These are phyloP conservation scores for Botrytis tulipae DNA, from an alignment of 2,329 filamentous ascomycete genomes.

Conservation along the genomic window DNA sequence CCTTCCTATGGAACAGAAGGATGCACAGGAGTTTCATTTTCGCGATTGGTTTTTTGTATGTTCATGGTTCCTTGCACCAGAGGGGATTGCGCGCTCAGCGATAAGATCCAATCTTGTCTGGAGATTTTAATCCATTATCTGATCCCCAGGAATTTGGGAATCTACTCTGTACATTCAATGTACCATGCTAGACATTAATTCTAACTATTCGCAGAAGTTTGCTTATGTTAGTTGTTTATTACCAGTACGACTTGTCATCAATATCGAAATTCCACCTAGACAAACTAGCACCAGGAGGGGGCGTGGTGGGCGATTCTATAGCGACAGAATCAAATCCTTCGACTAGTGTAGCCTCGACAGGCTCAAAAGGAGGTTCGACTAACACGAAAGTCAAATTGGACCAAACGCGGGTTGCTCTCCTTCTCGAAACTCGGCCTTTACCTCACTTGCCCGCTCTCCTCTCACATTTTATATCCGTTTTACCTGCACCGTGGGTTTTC, in stretches of 20 bases:
- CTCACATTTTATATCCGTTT: conserved; percentile 54
- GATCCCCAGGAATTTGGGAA: neutral
- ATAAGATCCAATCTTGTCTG: neutral
- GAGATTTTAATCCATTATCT: neutral
- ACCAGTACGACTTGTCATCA: conserved; percentile 7
- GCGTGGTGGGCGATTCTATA: neutral
- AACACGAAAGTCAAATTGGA: conserved; percentile 38
- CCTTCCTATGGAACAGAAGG: conserved; percentile 6
- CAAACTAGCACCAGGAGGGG: conserved; percentile 4
- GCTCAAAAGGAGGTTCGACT: neutral
- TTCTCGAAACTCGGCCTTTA: conserved; percentile 52
- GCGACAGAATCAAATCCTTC: neutral
- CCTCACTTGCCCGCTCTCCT: conserved; percentile 52
- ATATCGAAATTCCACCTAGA: conserved; percentile 5
- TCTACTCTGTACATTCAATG: neutral
- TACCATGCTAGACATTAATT: neutral
- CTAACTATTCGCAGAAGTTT: conserved; percentile 10
- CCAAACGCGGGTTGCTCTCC: conserved; percentile 52
- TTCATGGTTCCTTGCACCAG: neutral
- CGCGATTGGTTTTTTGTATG: conserved; percentile 15
- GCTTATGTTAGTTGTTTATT: neutral
- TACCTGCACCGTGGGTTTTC: conserved; percentile 56
- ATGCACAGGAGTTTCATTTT: conserved; percentile 12
- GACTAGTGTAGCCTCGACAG: neutral
- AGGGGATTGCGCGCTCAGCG: neutral